Conservation (phyloP, 179 eudicot species). For the Silene vulgaris region DNA sequence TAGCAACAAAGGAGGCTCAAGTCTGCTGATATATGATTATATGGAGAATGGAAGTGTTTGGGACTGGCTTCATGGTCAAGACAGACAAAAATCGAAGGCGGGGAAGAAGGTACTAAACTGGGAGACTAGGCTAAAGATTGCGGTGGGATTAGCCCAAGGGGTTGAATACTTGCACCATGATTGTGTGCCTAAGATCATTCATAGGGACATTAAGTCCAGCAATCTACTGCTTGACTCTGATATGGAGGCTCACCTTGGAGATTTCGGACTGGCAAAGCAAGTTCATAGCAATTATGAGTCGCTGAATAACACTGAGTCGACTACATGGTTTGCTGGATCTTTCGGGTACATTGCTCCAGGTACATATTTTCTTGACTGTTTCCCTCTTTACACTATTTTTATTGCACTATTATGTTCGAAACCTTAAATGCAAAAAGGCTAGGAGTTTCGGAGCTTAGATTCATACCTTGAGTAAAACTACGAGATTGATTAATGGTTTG, state of each 20-base stretch:
- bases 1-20: conserved; percentile 49
- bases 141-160: conserved; percentile 86
- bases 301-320: conserved; percentile 61
- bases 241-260: conserved; percentile 97
- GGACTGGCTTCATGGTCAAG: conserved; percentile 76
- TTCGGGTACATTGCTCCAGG: conserved; percentile 99
- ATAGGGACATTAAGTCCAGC: conserved; percentile 89
- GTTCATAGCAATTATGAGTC: conserved; percentile 47
- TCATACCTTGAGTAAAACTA: too few relatives aligned
- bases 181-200: conserved; percentile 86
- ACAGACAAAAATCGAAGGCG: conserved; percentile 25
- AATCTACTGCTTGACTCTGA: conserved; percentile 69
- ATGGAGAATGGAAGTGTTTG: conserved; percentile 97
- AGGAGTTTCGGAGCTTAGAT: too few relatives aligned
- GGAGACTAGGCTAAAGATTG: conserved; percentile 75
- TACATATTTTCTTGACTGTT: conserved; percentile 21
- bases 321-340: conserved; percentile 90
- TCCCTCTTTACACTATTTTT: background rate
- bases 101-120: conserved; percentile 52
- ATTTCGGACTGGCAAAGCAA: conserved; percentile 90
- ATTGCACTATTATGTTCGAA: background rate
- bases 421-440: too few relatives aligned
- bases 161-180: conserved; percentile 94
- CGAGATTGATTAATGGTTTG: too few relatives aligned
- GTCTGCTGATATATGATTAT: conserved; percentile 78